Conservation (phyloP, 345 rosid species). For the Passiflora organensis region DNA sequence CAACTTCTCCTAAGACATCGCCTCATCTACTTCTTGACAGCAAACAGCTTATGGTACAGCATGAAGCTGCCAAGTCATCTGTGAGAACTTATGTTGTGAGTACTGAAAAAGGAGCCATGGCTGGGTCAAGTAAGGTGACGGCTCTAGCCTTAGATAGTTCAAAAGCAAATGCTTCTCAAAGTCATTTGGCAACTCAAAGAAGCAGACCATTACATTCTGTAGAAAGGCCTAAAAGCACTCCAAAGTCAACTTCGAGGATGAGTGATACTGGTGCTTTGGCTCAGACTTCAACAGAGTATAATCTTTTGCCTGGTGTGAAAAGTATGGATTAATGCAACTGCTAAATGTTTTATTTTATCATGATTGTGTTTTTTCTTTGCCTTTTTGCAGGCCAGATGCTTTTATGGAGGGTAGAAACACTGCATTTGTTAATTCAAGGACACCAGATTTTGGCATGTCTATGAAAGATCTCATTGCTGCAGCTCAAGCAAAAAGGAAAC, state of each 20-base stretch:
- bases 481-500: slow-evolving; percentile 85
- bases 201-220: slow-evolving; percentile 36
- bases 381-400: slow-evolving; percentile 40
- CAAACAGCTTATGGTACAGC: slow-evolving; percentile 38
- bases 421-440: slow-evolving; percentile 39
- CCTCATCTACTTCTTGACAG: slow-evolving; percentile 18
- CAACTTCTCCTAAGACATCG: slow-evolving; percentile 51
- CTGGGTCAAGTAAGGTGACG: slow-evolving; percentile 37
- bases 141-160: slow-evolving; percentile 31
- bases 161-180: slow-evolving; percentile 31
- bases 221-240: slow-evolving; percentile 45
- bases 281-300: slow-evolving; percentile 38
- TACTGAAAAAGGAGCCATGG: slow-evolving; percentile 40
- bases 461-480: slow-evolving; percentile 91
- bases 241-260: slow-evolving; percentile 36
- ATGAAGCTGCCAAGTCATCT: slow-evolving; percentile 34
- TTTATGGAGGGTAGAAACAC: slow-evolving; percentile 35
- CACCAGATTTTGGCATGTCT: slow-evolving; percentile 54
- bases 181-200: slow-evolving; percentile 41
- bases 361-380: slow-evolving; percentile 2
- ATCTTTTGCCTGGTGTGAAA: slow-evolving; percentile 31
- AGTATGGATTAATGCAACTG: slow-evolving; percentile 14
- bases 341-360: slow-evolving; percentile 8
- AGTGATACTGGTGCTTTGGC: slow-evolving; percentile 30
- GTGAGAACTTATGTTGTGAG: slow-evolving; percentile 37